Conservation (phyloP, 2,329 filamentous ascomycete species). For the Pseudogymnoascus sp. region DNA sequence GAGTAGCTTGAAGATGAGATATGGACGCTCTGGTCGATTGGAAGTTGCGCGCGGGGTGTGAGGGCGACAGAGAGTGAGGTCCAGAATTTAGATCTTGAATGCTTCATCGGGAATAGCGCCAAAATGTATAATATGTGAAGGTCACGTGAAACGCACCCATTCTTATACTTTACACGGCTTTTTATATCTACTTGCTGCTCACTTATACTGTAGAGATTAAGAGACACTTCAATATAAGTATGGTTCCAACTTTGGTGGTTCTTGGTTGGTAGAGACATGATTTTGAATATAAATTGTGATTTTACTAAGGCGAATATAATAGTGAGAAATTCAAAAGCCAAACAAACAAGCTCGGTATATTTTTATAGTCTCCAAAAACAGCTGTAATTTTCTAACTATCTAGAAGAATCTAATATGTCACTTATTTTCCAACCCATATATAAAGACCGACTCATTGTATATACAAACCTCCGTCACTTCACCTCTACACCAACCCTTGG, state of each 20-base stretch:
- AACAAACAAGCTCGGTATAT: not conserved
- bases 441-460: slow-evolving; percentile 3
- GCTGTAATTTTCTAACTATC: not conserved
- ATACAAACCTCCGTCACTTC: not conserved
- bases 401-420: not conserved
- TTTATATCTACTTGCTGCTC: not conserved
- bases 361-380: not conserved
- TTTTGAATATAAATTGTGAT: not conserved
- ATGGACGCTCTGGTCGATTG: not conserved
- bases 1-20: not conserved
- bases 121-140: not conserved
- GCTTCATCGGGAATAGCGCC: slow-evolving; percentile 1
- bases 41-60: not conserved
- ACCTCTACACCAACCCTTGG: slow-evolving; percentile 32
- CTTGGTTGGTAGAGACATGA: not conserved
- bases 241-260: not conserved
- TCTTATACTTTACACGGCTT: not conserved
- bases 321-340: too few relatives aligned
- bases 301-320: not conserved
- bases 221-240: not conserved
- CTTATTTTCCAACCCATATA: not conserved
- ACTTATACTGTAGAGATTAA: not conserved
- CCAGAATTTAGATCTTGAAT: slow-evolving; percentile 6
- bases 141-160: not conserved
- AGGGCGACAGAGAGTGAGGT: not conserved